Percentiles rank a stretch among this genome's conserved stretches.
phyloP scores from a whole-genome alignment of 306 rosid genomes.

The Vigna unguiculata region DNA sequence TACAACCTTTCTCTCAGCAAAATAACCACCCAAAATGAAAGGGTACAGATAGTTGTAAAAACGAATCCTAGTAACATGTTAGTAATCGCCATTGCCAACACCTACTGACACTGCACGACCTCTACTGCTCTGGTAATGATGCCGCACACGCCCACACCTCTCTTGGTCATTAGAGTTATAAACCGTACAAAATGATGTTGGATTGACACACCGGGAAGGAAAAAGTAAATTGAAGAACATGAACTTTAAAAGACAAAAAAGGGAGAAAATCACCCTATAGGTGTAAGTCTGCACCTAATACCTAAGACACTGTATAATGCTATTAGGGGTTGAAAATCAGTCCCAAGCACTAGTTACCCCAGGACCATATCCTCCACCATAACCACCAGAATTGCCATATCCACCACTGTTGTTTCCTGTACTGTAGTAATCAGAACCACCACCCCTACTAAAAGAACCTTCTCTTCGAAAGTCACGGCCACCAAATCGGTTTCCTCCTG shows the following conservation, averaged over 20 bases:
- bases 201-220: constrained; percentile 51
- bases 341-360: constrained; percentile 90
- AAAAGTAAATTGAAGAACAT: constrained; percentile 45
- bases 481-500: constrained; percentile 90
- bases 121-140: constrained; percentile 58
- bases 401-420: constrained; percentile 67
- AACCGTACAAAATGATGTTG: constrained; percentile 45
- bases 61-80: constrained; percentile 63
- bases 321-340: constrained; percentile 49
- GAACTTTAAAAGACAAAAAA: constrained; percentile 31
- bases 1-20: constrained; percentile 59
- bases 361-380: constrained; percentile 70
- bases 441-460: constrained; percentile 61
- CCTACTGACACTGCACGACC: constrained; percentile 62
- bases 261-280: constrained; percentile 42
- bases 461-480: constrained; percentile 88
- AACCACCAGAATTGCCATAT: constrained; percentile 67
- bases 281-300: constrained; percentile 57
- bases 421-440: constrained; percentile 73
- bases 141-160: constrained; percentile 48
- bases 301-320: constrained; percentile 54
- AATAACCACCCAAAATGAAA: constrained; percentile 48
- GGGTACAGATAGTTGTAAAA: constrained; percentile 42
- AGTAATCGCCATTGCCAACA: constrained; percentile 57
- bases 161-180: constrained; percentile 37